Evolutionary conservation across 495 filamentous ascomycete species (phyloP).

Genomic region (Baudoinia panamericana): DNA sequence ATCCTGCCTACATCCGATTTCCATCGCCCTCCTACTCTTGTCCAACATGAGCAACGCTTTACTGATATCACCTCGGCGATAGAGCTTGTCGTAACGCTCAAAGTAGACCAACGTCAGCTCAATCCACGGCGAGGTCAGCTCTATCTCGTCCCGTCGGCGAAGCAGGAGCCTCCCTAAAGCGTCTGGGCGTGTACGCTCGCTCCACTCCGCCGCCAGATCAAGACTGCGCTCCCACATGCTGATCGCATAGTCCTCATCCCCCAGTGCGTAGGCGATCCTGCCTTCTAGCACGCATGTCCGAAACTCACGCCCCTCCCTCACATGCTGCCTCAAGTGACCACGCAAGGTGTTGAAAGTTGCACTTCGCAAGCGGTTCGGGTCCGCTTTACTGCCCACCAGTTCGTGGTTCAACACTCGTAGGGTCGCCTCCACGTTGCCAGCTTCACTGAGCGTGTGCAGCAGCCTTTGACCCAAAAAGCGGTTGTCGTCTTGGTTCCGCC

Average conservation of each 20-base stretch:
- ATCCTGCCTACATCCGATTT: constrained; percentile 11
- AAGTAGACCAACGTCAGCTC: constrained; percentile 8
- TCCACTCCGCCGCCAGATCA: constrained; percentile 1
- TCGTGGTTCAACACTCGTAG: constrained; percentile 14
- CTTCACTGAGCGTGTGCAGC: constrained; percentile 7
- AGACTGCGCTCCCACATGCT: constrained; percentile 8
- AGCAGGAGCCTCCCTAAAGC: not conserved
- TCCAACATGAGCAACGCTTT: not conserved
- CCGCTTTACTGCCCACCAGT: not conserved
- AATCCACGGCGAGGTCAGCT: constrained; percentile 13
- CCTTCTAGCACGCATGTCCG: constrained; percentile 13
- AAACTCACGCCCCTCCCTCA: constrained; percentile 1
- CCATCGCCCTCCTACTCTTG: constrained; percentile 1
- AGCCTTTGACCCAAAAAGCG: constrained; percentile 2
- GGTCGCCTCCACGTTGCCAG: constrained; percentile 9
- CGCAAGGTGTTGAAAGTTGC: constrained; percentile 7
- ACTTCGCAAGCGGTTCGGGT: not conserved
- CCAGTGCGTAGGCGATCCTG: constrained; percentile 5
- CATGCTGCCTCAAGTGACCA: constrained; percentile 19
- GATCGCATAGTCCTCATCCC: constrained; percentile 10
- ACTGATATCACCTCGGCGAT: not conserved
- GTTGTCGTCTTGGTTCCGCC: too few species aligned
- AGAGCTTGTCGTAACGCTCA: not conserved
- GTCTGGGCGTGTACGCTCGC: too few species aligned
- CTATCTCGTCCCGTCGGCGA: not conserved